A percentile compares a stretch with the other conserved stretches of the same genome.
Conservation (phyloP, 139 green algal genomes). For the Coccomyxa sp. region DNA sequence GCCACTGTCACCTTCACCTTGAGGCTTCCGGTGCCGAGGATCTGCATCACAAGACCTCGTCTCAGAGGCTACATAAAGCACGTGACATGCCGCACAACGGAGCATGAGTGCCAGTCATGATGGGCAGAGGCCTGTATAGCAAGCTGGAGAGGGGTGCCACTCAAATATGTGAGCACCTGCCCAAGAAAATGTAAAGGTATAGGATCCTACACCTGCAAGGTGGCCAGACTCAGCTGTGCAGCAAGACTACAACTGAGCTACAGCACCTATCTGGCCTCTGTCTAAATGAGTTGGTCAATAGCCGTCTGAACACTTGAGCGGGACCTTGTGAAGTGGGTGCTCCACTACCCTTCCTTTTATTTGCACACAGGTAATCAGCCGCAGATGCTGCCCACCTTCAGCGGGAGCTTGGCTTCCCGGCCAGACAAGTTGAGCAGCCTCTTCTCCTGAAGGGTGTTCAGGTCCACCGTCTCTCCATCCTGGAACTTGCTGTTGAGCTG, state of each 20-base stretch:
- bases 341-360: too few species aligned
- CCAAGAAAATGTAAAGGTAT: too few species aligned
- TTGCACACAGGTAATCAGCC: too few species aligned
- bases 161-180: neutral
- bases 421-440: constrained; percentile 77
- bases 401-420: constrained; percentile 69
- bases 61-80: too few species aligned
- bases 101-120: neutral
- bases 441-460: constrained; percentile 79
- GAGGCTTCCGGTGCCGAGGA: constrained; percentile 87
- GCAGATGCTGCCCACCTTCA: constrained; percentile 91
- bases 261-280: too few species aligned
- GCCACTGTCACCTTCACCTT: constrained; percentile 65
- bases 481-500: constrained; percentile 74
- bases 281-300: too few species aligned
- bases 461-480: constrained; percentile 71
- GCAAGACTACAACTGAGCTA: too few species aligned
- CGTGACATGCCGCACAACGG: too few species aligned
- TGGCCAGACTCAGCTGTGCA: too few species aligned
- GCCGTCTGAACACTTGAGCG: too few species aligned
- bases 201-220: too few species aligned
- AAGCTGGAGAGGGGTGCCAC: neutral
- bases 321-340: too few species aligned
- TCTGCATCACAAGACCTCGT: constrained; percentile 43
- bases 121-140: neutral